phyloP scores from a whole-genome alignment of 1,284 basidiomycete species.

The Cystobasidiaceae sp. region DNA sequence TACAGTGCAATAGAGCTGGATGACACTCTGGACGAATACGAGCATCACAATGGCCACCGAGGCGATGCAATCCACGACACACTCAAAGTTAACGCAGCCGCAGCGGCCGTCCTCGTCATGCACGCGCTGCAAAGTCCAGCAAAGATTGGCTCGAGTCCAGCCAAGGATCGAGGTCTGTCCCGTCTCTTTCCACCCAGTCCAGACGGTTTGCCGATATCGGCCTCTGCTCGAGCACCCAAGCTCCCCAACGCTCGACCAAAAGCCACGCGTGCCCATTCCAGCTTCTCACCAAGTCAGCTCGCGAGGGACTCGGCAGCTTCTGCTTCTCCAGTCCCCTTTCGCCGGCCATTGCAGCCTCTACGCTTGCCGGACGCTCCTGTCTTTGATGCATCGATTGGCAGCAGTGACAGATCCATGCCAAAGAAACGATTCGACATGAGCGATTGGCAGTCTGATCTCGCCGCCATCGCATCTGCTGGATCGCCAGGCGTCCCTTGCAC shows the following conservation, averaged over 20 bases:
- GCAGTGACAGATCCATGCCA: too few species aligned
- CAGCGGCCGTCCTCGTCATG: conserved; percentile 7
- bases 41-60: background rate
- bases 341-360: too few species aligned
- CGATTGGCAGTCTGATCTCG: conserved; percentile 41
- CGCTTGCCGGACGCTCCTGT: too few species aligned
- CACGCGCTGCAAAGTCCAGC: conserved; percentile 17
- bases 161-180: background rate
- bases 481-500: background rate
- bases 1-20: background rate
- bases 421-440: conserved; percentile 39
- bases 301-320: too few species aligned
- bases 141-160: conserved; percentile 21
- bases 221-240: too few species aligned
- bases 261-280: too few species aligned
- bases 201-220: background rate
- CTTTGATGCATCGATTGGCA: too few species aligned
- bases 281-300: too few species aligned
- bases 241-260: too few species aligned
- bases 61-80: background rate
- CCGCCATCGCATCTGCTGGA: conserved; percentile 32
- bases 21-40: background rate
- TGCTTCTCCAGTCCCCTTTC: too few species aligned
- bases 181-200: conserved; percentile 26
- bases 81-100: background rate